Conservation (phyloP, 163 green algal genomes). For the Chlamydomonas reinhardtii region DNA sequence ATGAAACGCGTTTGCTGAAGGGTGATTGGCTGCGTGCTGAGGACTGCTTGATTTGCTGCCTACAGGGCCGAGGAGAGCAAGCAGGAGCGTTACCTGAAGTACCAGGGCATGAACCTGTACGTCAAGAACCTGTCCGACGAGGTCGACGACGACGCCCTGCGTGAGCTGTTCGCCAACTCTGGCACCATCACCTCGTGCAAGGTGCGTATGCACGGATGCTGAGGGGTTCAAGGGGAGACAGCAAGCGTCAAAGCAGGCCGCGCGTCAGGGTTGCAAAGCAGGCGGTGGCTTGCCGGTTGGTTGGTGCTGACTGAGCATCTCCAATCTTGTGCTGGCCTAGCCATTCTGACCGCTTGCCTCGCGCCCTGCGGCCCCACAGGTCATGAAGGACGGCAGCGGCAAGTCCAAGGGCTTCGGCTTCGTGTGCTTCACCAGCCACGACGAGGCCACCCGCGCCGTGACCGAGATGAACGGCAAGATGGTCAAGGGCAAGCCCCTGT, state of each 20-base stretch:
- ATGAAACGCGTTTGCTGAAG: no score
- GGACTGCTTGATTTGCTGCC: no score
- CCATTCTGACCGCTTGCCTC: no score
- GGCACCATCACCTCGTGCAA: constrained; percentile 97
- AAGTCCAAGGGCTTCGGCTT: constrained; percentile 91
- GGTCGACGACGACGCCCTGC: constrained; percentile 91
- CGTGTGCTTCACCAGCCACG: constrained; percentile 89
- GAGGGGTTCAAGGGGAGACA: no score
- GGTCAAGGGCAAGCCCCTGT: constrained; percentile 92
- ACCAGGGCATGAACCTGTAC: constrained; percentile 98
- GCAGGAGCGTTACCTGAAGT: constrained; percentile 90
- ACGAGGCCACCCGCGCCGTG: constrained; percentile 91
- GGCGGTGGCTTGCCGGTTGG: no score
- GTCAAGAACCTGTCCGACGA: constrained; percentile 97
- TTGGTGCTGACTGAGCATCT: no score
- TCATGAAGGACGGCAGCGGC: constrained; percentile 95
- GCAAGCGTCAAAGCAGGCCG: no score
- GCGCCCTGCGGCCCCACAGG: constrained; percentile 57
- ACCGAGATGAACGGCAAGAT: constrained; percentile 96
- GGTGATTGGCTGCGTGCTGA: no score
- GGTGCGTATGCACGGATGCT: constrained; percentile 70
- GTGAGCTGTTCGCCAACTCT: constrained; percentile 88
- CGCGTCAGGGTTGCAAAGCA: no score
- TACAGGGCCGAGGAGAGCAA: constrained; percentile 50
- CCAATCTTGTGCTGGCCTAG: no score